These are phyloP conservation scores for Pichia eremophila DNA, from an alignment of 805 yeast species.

Conservation along the genomic window DNA sequence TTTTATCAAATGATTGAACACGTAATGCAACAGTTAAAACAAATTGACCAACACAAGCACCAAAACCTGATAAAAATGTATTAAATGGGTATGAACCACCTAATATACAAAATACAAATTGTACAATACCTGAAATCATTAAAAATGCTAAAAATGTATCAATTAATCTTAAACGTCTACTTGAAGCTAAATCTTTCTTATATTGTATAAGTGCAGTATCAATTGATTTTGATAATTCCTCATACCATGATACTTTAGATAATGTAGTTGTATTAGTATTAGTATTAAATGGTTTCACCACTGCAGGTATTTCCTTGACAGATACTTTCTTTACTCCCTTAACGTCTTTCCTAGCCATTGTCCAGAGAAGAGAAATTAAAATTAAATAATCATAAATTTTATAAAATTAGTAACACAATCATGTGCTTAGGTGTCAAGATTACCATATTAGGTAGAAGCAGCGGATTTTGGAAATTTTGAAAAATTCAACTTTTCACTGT, in stretches of 20 bases:
- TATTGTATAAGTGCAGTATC: conserved; percentile 5
- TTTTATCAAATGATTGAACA: conserved; percentile 44
- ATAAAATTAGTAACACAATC: too few relatives aligned
- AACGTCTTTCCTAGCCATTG: conserved; percentile 4
- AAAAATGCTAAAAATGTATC: conserved; percentile 71
- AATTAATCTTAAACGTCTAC: conserved; percentile 50
- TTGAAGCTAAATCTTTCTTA: conserved; percentile 17
- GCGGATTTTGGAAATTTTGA: too few relatives aligned
- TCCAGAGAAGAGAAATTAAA: not conserved
- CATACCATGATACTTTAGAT: not conserved
- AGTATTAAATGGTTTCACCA: not conserved
- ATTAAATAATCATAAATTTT: too few relatives aligned
- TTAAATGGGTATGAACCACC: conserved; percentile 94
- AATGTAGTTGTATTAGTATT: not conserved
- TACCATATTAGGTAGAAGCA: too few relatives aligned
- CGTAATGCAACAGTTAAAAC: conserved; percentile 79
- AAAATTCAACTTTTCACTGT: too few relatives aligned
- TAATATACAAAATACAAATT: conserved; percentile 65
- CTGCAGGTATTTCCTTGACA: not conserved
- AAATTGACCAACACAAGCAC: conserved; percentile 89
- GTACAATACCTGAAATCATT: conserved; percentile 65
- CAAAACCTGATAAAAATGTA: conserved; percentile 90
- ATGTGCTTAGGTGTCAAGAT: too few relatives aligned
- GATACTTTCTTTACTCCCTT: not conserved
- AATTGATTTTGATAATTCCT: conserved; percentile 4